Evolutionary conservation across 345 rosid species (phyloP), one percentile per base, ranked within the genome.

Genomic region (Hibiscus trionum): DNA sequence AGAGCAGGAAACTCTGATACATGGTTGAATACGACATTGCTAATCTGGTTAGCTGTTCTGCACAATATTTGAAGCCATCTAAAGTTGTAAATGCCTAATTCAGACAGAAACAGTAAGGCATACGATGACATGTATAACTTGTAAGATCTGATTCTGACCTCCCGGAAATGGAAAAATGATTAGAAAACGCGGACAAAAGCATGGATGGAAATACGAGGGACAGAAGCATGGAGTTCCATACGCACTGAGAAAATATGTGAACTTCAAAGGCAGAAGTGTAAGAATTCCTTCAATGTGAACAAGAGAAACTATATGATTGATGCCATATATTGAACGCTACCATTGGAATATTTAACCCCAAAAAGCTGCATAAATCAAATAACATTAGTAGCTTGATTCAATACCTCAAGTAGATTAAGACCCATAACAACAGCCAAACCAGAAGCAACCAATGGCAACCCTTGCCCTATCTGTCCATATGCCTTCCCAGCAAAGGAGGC

Each of bases 401-500:
- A 61, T 83, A 94, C 98, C 97, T 94, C 97, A n/a, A 94, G 96
- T 73, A 94, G 96, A 84, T 88, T 94, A 64, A 94, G 89, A 77
- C 97, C 97, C 98, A 94, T 94, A 42, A 94, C 52, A 79, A 90
- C 80, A 77, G 98, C 98, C 79, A 94, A 75, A 55, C 89, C 91
- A 4, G 97, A 91, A 73, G 98, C 97, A 61, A 88, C 98, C 81
- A 91, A 65, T 15, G 97, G 98, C 75, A 93, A 80, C 66, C 98
- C 98, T 76, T 84, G 92, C 70, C 98, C 98, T 76, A 94, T 86
- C 83, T 90, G 97, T 52, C 98, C 98, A 79, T 90, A 94, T 37
- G 98, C 96, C 80, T 90, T 94, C 69, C 98, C 97, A 7, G 98
- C 97, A 76, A 91, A 84, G 72, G 98, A 94, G 55, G 98, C 98